phyloP scores from a whole-genome alignment of 192 early-diverging fungal genomes.

The Radiomyces spectabilis region DNA sequence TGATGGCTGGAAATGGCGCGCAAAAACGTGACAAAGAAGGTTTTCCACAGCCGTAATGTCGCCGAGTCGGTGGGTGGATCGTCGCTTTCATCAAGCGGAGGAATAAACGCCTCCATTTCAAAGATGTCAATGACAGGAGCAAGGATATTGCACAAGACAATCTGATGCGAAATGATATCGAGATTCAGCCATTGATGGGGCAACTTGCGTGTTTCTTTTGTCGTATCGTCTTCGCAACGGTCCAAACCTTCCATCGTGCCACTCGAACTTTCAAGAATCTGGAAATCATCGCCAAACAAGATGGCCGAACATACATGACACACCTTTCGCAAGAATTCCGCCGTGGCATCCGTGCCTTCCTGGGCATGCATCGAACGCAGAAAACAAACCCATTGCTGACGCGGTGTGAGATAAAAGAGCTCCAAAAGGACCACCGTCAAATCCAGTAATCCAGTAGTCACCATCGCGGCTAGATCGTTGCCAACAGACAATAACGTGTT shows the following conservation, averaged over 20 bases:
- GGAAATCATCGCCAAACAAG: conserved; percentile 19
- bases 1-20: conserved; percentile 43
- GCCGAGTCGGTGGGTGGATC: not conserved
- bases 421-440: conserved; percentile 25
- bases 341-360: conserved; percentile 8
- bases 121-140: conserved; percentile 11
- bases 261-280: not conserved
- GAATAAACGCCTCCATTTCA: conserved; percentile 14
- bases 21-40: conserved; percentile 30
- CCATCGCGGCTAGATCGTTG: conserved; percentile 9
- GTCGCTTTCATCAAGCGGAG: not conserved
- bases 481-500: not conserved
- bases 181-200: conserved; percentile 34
- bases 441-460: conserved; percentile 25
- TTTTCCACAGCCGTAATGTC: conserved; percentile 10
- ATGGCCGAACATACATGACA: conserved; percentile 20
- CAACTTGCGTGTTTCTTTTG: not conserved
- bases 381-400: conserved; percentile 12
- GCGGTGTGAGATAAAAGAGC: conserved; percentile 21
- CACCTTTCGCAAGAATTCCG: conserved; percentile 14
- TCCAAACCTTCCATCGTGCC: not conserved
- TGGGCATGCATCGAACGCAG: not conserved
- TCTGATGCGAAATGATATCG: conserved; percentile 30
- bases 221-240: not conserved
- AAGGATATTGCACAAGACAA: conserved; percentile 21